Conservation (phyloP, 176 grass and related monocot genomes). For the Cymbopogon citratus region DNA sequence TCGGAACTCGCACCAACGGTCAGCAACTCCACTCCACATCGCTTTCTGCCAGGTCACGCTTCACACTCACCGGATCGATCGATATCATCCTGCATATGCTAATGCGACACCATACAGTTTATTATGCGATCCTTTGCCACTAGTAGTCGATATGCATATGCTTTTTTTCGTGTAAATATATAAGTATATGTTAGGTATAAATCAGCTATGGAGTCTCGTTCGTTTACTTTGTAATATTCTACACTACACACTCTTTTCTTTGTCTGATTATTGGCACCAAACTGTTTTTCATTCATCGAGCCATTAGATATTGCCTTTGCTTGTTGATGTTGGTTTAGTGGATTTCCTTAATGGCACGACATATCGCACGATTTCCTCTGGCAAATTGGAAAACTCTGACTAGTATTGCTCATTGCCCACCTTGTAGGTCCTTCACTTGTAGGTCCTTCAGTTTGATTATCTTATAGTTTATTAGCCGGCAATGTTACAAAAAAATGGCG, state of each 20-base stretch:
- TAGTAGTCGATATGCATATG: neutral
- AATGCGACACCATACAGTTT: neutral
- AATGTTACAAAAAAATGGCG: too few relatives aligned
- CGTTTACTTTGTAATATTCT: neutral
- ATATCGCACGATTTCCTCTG: slow-evolving; percentile 10
- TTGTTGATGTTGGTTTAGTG: neutral
- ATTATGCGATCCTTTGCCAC: neutral
- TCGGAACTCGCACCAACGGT: slow-evolving; percentile 33
- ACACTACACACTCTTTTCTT: neutral
- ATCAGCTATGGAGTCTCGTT: neutral
- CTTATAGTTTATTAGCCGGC: slow-evolving; percentile 38
- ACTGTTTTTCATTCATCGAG: neutral
- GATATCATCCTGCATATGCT: neutral
- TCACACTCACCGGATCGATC: neutral
- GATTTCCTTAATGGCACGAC: neutral
- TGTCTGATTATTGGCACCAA: neutral
- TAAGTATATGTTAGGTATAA: too few relatives aligned
- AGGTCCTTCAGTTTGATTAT: slow-evolving; percentile 44
- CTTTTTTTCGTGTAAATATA: neutral
- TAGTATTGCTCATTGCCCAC: slow-evolving; percentile 1
- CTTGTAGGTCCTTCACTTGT: slow-evolving; percentile 31
- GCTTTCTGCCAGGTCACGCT: neutral
- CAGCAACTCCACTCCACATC: neutral
- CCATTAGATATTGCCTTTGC: neutral
- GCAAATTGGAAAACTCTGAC: slow-evolving; percentile 13